Conservation (phyloP, 192 early-diverging fungal genomes). For the Coemansia sp. region DNA sequence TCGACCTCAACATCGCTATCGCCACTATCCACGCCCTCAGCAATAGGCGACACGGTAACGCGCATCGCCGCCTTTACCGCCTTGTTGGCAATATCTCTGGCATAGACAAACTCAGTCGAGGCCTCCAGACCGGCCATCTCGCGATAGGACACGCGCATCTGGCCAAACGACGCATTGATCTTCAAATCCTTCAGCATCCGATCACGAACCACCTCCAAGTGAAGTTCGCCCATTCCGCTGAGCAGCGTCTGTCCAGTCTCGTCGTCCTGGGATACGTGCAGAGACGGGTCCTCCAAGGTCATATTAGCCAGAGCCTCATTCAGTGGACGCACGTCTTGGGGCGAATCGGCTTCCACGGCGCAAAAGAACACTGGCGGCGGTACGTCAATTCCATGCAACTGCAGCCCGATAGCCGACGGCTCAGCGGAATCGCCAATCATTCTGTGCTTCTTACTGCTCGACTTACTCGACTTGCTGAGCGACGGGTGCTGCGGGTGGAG, state of each 20-base stretch:
- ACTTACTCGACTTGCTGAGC: not conserved
- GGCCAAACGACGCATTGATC: constrained; percentile 77
- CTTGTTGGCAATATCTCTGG: constrained; percentile 72
- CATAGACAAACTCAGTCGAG: constrained; percentile 55
- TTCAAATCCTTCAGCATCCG: constrained; percentile 78
- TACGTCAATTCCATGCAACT: constrained; percentile 72
- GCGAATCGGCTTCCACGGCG: constrained; percentile 71
- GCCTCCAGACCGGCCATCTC: constrained; percentile 60
- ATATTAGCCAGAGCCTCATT: constrained; percentile 70
- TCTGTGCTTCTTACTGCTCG: constrained; percentile 1
- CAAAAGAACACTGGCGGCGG: constrained; percentile 88
- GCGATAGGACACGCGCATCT: constrained; percentile 83
- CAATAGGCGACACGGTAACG: constrained; percentile 56
- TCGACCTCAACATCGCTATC: constrained; percentile 22
- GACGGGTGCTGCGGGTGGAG: constrained; percentile 58
- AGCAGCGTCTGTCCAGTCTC: constrained; percentile 88
- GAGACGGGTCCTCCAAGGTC: constrained; percentile 83
- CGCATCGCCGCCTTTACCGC: constrained; percentile 57
- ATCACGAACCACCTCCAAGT: constrained; percentile 86
- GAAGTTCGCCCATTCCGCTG: constrained; percentile 93
- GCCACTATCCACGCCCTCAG: not conserved
- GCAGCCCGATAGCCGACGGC: constrained; percentile 24
- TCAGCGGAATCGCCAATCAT: constrained; percentile 18
- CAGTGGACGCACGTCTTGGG: constrained; percentile 72
- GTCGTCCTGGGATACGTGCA: constrained; percentile 67